Evolutionary conservation across 2,329 filamentous ascomycete genomes (phyloP).

Genomic region (Aspergillus vadensis): DNA sequence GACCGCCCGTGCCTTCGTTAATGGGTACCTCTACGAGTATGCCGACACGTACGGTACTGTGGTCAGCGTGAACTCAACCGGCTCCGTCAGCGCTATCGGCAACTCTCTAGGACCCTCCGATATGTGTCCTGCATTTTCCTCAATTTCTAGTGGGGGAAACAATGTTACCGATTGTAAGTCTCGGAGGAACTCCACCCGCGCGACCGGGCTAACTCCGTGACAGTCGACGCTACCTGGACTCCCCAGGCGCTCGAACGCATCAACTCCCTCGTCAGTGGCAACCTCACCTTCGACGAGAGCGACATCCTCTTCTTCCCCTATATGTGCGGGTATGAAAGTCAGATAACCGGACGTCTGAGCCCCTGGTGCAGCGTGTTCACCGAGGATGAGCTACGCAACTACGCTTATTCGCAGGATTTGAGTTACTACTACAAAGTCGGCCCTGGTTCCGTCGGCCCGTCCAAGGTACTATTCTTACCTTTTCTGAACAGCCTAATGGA

Average conservation of each 20-base stretch:
- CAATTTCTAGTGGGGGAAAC: slow-evolving; percentile 47
- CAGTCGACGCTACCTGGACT: slow-evolving; percentile 17
- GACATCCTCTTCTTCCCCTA: slow-evolving; percentile 65
- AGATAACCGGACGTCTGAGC: slow-evolving; percentile 63
- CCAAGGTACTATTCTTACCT: slow-evolving; percentile 44
- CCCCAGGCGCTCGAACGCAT: slow-evolving; percentile 47
- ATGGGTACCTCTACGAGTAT: slow-evolving; percentile 7
- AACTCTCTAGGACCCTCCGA: slow-evolving; percentile 66
- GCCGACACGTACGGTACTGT: slow-evolving; percentile 51
- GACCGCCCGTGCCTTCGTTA: not conserved
- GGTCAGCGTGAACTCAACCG: slow-evolving; percentile 59
- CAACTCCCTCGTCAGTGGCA: slow-evolving; percentile 55
- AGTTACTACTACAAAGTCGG: slow-evolving; percentile 69
- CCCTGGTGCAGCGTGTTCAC: slow-evolving; percentile 66
- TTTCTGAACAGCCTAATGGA: slow-evolving; percentile 58
- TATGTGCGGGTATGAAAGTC: slow-evolving; percentile 70
- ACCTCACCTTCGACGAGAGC: slow-evolving; percentile 54
- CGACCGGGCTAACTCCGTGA: not conserved
- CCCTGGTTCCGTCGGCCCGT: not conserved
- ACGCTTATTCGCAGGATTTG: slow-evolving; percentile 69
- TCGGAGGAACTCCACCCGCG: rapidly evolving
- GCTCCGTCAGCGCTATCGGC: slow-evolving; percentile 56
- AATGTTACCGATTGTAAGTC: slow-evolving; percentile 20
- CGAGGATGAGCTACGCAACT: slow-evolving; percentile 62
- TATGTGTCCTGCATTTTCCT: slow-evolving; percentile 59